Evolutionary conservation across 345 rosid genomes (phyloP).

Genomic region (Hibiscus syriacus): DNA sequence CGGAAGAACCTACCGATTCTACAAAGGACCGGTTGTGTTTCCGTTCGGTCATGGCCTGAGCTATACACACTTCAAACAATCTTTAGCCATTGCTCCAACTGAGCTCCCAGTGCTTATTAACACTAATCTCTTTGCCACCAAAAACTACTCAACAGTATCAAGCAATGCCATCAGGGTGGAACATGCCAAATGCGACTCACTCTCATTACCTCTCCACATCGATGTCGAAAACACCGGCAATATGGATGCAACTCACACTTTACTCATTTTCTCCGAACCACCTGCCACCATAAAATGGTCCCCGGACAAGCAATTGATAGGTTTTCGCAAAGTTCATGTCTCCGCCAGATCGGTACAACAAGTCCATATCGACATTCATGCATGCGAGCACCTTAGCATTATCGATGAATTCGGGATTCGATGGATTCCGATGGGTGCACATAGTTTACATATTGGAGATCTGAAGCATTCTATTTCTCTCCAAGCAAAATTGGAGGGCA

Average conservation of each 20-base stretch:
- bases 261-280: conserved; percentile 57
- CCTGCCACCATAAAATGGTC: conserved; percentile 46
- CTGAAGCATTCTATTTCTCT: conserved; percentile 71
- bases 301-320: conserved; percentile 45
- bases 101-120: conserved; percentile 31
- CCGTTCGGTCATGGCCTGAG: conserved; percentile 82
- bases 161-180: conserved; percentile 34
- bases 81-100: conserved; percentile 36
- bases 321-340: conserved; percentile 60
- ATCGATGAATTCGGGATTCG: conserved; percentile 69
- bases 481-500: conserved; percentile 36
- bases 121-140: conserved; percentile 23
- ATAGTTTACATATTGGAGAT: conserved; percentile 61
- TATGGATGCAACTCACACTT: conserved; percentile 64
- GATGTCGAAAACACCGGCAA: conserved; percentile 62
- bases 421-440: conserved; percentile 85
- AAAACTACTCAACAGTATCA: conserved; percentile 26
- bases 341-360: conserved; percentile 41
- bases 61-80: conserved; percentile 47
- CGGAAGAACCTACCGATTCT: conserved; percentile 90
- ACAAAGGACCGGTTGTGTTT: conserved; percentile 83
- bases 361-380: conserved; percentile 44
- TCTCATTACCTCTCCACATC: conserved; percentile 38
- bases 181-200: conserved; percentile 51
- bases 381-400: conserved; percentile 71